A percentile compares a stretch with the other conserved stretches of the same genome.
Conservation (phyloP, 768 basidiomycete genomes). For the Mycena venus region DNA sequence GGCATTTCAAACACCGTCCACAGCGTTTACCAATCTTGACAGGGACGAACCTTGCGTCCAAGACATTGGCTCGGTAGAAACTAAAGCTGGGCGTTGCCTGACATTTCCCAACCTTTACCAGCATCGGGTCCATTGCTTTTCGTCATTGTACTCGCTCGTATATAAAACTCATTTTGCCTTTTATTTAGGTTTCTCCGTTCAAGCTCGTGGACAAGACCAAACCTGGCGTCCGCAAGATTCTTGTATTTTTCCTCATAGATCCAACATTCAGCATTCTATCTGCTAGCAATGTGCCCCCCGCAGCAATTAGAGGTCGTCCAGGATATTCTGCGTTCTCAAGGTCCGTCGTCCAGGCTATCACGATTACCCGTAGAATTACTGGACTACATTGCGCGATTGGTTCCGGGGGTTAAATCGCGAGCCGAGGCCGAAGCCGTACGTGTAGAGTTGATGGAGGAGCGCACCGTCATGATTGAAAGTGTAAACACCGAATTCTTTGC, state of each 20-base stretch:
- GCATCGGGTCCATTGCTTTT: conserved; percentile 36
- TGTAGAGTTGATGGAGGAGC: conserved; percentile 48
- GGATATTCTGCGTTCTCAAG: not conserved
- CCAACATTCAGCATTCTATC: conserved; percentile 42
- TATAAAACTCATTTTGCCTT: not conserved
- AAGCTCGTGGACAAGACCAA: conserved; percentile 48
- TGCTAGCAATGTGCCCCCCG: conserved; percentile 42
- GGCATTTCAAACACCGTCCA: not conserved
- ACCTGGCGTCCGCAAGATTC: conserved; percentile 55
- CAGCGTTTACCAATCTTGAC: not conserved
- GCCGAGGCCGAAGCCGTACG: conserved; percentile 40
- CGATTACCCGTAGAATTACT: conserved; percentile 15
- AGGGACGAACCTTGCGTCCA: conserved; percentile 28
- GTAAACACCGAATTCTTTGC: conserved; percentile 15
- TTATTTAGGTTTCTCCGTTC: conserved; percentile 42
- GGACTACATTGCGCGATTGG: not conserved
- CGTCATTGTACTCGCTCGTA: not conserved
- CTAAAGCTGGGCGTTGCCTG: conserved; percentile 38
- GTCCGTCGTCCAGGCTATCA: conserved; percentile 9
- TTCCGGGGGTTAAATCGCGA: conserved; percentile 36
- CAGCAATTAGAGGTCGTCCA: conserved; percentile 41
- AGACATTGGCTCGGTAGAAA: conserved; percentile 35
- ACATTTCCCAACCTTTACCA: conserved; percentile 48
- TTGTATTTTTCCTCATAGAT: conserved; percentile 57
- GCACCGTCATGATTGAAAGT: conserved; percentile 34